These are phyloP conservation scores for Fistulina hepatica DNA, from an alignment of 1,284 basidiomycete genomes.

Conservation along the genomic window DNA sequence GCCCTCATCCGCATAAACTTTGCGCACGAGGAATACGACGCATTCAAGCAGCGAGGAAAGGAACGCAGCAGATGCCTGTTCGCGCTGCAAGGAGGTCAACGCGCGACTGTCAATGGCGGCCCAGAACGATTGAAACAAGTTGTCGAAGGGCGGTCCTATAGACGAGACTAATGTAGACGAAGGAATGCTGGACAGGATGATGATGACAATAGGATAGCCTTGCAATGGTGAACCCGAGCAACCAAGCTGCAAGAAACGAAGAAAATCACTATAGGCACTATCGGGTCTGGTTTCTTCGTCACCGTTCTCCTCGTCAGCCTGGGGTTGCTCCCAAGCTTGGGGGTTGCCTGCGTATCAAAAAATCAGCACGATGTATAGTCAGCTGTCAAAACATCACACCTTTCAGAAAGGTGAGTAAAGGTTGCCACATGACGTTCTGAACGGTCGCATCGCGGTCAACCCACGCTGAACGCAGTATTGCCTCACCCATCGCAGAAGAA, in stretches of 20 bases:
- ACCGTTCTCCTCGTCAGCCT: neutral
- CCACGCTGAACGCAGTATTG: conserved; percentile 65
- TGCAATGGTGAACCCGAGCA: conserved; percentile 67
- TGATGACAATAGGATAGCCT: conserved; percentile 68
- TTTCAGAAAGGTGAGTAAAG: conserved; percentile 60
- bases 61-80: conserved; percentile 47
- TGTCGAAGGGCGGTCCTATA: conserved; percentile 21
- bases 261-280: too few species aligned
- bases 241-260: conserved; percentile 61
- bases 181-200: conserved; percentile 75
- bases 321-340: neutral
- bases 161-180: conserved; percentile 31
- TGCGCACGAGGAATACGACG: conserved; percentile 42
- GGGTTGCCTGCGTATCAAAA: neutral
- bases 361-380: neutral
- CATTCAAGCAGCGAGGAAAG: conserved; percentile 63
- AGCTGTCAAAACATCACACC: conserved; percentile 35
- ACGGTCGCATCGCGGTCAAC: conserved; percentile 62
- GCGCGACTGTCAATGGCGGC: conserved; percentile 59
- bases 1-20: too few species aligned
- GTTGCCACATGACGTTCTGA: conserved; percentile 56
- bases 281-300: neutral
- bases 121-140: conserved; percentile 71
- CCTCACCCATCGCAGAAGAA: neutral
- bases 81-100: conserved; percentile 41